Evolutionary conservation across 2,329 filamentous ascomycete genomes (phyloP).

Genomic region (Calonectria naviculata): DNA sequence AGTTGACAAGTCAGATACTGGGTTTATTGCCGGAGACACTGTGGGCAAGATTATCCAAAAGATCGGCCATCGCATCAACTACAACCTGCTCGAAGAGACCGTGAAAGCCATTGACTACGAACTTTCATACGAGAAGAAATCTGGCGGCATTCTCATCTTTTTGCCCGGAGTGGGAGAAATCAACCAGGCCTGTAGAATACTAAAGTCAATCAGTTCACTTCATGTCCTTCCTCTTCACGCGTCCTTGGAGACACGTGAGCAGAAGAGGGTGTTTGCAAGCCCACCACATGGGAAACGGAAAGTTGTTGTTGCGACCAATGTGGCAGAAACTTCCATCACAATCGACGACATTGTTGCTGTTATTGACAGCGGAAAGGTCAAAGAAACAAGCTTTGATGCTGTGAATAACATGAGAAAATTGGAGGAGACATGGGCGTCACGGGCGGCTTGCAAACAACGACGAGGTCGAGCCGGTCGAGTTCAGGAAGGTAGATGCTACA

Average conservation of each 20-base stretch:
- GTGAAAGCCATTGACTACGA: slow-evolving; percentile 85
- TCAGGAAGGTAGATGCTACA: slow-evolving; percentile 91
- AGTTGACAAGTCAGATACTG: slow-evolving; percentile 58
- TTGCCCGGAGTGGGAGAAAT: slow-evolving; percentile 94
- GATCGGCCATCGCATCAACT: slow-evolving; percentile 89
- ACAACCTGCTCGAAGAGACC: slow-evolving; percentile 83
- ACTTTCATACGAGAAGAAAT: slow-evolving; percentile 70
- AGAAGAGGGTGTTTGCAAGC: slow-evolving; percentile 84
- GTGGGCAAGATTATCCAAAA: slow-evolving; percentile 78
- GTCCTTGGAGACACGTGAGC: slow-evolving; percentile 88
- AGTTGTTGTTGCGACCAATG: slow-evolving; percentile 94
- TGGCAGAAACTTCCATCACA: slow-evolving; percentile 98
- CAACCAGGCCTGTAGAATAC: slow-evolving; percentile 77
- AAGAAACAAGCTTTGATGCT: slow-evolving; percentile 94
- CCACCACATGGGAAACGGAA: slow-evolving; percentile 87
- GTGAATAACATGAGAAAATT: slow-evolving; percentile 94
- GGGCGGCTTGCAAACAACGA: slow-evolving; percentile 93
- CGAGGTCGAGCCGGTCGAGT: slow-evolving; percentile 95
- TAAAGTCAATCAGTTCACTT: slow-evolving; percentile 71
- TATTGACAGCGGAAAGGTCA: slow-evolving; percentile 94
- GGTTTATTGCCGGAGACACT: slow-evolving; percentile 60
- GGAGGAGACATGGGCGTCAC: slow-evolving; percentile 94
- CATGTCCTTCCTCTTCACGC: slow-evolving; percentile 92
- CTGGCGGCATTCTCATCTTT: slow-evolving; percentile 93
- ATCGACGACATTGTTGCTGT: slow-evolving; percentile 98